These are phyloP conservation scores for Puccinia horiana DNA, from an alignment of 1,284 basidiomycete species.

Conservation along the genomic window DNA sequence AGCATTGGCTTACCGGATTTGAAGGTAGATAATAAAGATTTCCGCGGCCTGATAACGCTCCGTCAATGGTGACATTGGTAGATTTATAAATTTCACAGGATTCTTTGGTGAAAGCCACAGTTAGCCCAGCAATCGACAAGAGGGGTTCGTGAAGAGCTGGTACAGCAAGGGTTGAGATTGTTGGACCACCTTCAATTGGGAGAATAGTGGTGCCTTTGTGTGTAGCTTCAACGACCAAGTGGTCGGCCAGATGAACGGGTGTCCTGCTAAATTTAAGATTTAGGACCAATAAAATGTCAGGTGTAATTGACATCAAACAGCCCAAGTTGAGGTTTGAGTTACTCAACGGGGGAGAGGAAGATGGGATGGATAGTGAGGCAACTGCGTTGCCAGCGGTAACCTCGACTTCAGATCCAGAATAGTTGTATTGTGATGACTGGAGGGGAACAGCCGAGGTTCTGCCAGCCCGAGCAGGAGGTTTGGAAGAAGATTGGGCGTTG, in stretches of 20 bases:
- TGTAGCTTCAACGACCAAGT: not conserved
- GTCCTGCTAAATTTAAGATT: not conserved
- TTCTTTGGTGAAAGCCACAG: not conserved
- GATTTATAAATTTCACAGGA: not conserved
- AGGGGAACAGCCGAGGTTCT: not conserved
- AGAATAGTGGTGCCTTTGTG: not conserved
- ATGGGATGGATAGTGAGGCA: not conserved
- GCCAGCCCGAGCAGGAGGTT: not conserved
- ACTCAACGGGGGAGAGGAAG: not conserved
- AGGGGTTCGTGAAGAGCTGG: slow-evolving; percentile 5
- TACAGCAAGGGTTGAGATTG: not conserved
- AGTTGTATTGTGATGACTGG: not conserved
- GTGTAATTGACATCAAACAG: not conserved
- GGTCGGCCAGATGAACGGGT: not conserved
- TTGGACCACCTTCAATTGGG: not conserved
- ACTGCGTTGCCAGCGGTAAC: not conserved
- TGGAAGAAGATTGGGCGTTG: not conserved
- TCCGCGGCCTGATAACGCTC: not conserved
- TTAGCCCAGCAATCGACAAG: not conserved
- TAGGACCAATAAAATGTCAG: not conserved
- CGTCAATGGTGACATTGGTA: no score
- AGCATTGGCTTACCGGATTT: not conserved
- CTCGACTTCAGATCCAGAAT: not conserved
- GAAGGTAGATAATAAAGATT: not conserved
- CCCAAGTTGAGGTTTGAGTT: not conserved